phyloP scores from a whole-genome alignment of 2,329 filamentous ascomycete species.

The Fusarium robinianum region DNA sequence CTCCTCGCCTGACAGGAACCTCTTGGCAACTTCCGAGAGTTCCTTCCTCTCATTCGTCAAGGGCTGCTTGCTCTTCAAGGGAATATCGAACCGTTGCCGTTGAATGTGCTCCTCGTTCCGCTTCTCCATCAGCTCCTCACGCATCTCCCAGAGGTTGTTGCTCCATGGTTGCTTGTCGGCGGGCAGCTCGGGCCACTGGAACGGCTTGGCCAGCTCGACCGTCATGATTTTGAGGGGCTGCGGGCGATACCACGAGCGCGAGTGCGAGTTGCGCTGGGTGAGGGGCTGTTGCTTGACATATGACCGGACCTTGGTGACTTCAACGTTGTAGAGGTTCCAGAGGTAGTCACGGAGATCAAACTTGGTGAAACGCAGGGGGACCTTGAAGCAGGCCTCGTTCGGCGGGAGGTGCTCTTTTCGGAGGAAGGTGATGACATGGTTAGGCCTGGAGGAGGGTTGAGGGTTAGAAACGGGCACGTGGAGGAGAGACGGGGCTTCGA shows the following conservation, averaged over 20 bases:
- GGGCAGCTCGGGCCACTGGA: conserved; percentile 81
- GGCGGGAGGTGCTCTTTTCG: conserved; percentile 72
- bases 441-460: conserved; percentile 61
- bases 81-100: conserved; percentile 42
- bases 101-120: conserved; percentile 43
- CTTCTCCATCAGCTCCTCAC: conserved; percentile 53
- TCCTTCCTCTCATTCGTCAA: conserved; percentile 48
- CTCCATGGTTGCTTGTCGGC: conserved; percentile 67
- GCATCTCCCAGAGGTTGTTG: conserved; percentile 59
- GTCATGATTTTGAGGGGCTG: conserved; percentile 88
- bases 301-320: conserved; percentile 73
- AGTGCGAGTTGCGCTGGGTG: conserved; percentile 54
- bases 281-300: conserved; percentile 69
- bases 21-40: conserved; percentile 67
- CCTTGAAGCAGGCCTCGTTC: conserved; percentile 85
- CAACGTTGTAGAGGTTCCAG: conserved; percentile 80
- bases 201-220: conserved; percentile 83
- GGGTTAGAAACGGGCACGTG: conserved; percentile 6
- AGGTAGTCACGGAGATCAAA: conserved; percentile 96
- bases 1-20: conserved; percentile 62
- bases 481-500: background rate
- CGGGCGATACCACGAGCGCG: conserved; percentile 69
- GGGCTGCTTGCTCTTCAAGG: conserved; percentile 48
- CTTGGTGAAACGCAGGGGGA: conserved; percentile 92
- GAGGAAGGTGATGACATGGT: conserved; percentile 79